Evolutionary conservation across 208 protist species (phyloP).

Genomic region (Trypanosoma lewisi): DNA sequence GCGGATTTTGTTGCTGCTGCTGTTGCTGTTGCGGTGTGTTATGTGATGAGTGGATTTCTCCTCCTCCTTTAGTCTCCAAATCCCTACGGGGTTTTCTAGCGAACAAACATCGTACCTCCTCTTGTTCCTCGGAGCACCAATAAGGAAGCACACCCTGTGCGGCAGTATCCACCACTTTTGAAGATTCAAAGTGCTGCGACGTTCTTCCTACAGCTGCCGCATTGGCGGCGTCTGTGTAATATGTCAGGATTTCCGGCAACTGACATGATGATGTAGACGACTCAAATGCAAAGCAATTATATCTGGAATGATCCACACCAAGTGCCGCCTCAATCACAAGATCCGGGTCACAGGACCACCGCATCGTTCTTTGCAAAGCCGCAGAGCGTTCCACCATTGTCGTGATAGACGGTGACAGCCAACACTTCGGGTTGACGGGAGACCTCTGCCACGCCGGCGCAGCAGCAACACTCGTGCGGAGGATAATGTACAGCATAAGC

Average conservation of each 20-base stretch:
- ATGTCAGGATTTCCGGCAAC: background rate
- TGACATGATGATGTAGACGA: background rate
- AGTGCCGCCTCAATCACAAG: conserved; percentile 64
- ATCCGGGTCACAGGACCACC: conserved; percentile 70
- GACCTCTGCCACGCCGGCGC: conserved; percentile 29
- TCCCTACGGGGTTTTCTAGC: background rate
- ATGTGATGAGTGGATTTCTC: background rate
- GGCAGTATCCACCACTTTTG: background rate
- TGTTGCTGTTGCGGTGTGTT: background rate
- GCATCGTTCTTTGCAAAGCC: conserved; percentile 39
- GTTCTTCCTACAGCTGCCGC: background rate
- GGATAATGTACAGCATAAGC: conserved; percentile 75
- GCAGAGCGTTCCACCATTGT: conserved; percentile 49
- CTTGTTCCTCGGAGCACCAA: conserved; percentile 25
- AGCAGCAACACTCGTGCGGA: conserved; percentile 67
- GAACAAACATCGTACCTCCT: conserved; percentile 31
- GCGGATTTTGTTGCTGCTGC: no score
- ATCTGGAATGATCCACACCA: conserved; percentile 2
- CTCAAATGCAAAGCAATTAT: conserved; percentile 5
- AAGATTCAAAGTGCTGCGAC: background rate
- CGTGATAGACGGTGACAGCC: conserved; percentile 49
- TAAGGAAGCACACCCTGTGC: background rate
- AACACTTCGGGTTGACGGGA: conserved; percentile 41
- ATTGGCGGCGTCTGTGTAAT: background rate
- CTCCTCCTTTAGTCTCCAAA: background rate